A percentile compares a stretch with the other conserved stretches of the same genome.
Conservation (phyloP, 176 grass and related monocot species). For the Phoenix roebelenii region DNA sequence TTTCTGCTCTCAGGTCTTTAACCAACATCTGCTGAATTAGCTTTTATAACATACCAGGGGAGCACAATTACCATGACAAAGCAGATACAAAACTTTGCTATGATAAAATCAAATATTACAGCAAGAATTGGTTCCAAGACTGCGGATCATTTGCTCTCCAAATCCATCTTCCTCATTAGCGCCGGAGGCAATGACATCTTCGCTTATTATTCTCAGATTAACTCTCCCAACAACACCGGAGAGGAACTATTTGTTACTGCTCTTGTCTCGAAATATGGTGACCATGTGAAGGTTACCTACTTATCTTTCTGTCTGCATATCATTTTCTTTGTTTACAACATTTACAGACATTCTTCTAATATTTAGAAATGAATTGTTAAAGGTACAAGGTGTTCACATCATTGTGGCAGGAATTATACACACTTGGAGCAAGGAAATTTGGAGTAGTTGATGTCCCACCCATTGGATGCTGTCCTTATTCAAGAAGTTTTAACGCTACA, state of each 20-base stretch:
- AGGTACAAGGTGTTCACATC: too few species aligned
- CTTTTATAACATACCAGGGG: slow-evolving; percentile 1
- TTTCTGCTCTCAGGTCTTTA: too few species aligned
- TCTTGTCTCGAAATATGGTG: slow-evolving; percentile 15
- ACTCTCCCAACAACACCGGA: background rate
- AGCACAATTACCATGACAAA: slow-evolving; percentile 14
- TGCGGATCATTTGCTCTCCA: slow-evolving; percentile 25
- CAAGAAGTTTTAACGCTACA: slow-evolving; percentile 65
- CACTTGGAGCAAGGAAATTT: slow-evolving; percentile 64
- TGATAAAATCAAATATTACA: slow-evolving; percentile 1
- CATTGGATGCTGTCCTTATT: slow-evolving; percentile 85
- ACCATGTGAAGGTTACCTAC: slow-evolving; percentile 25
- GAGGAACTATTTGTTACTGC: slow-evolving; percentile 18
- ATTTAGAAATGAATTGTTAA: too few species aligned
- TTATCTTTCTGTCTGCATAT: background rate
- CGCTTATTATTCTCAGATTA: slow-evolving; percentile 1
- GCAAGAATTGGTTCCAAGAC: background rate
- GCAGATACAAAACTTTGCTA: slow-evolving; percentile 36
- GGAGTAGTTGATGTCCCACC: slow-evolving; percentile 74
- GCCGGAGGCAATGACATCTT: slow-evolving; percentile 58
- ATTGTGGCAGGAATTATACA: slow-evolving; percentile 41
- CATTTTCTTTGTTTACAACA: background rate
- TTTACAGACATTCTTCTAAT: too few species aligned
- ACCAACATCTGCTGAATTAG: too few species aligned
- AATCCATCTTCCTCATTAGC: slow-evolving; percentile 47